Conservation (phyloP, 257 asterid genomes). For the Avicennia marina region DNA sequence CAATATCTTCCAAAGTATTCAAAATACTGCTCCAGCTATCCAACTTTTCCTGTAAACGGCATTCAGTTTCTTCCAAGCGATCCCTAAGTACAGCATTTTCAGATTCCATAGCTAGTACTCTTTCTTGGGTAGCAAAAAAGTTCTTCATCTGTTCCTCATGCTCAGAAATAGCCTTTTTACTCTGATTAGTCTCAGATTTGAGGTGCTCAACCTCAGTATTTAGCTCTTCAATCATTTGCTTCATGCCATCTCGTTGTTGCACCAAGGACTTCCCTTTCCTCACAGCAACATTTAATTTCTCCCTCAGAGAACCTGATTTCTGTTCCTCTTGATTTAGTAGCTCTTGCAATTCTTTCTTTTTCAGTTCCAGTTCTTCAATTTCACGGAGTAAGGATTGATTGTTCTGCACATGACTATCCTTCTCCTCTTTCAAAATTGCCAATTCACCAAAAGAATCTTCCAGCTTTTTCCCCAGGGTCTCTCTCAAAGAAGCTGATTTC, state of each 20-base stretch:
- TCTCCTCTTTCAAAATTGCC: conserved; percentile 65
- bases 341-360: conserved; percentile 60
- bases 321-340: conserved; percentile 75
- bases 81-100: conserved; percentile 55
- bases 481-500: neutral
- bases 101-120: conserved; percentile 53
- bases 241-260: conserved; percentile 83
- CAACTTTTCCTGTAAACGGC: conserved; percentile 51
- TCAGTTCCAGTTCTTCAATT: conserved; percentile 48
- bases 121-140: conserved; percentile 48
- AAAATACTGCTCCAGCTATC: conserved; percentile 47
- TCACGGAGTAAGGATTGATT: conserved; percentile 51
- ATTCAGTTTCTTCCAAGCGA: conserved; percentile 54
- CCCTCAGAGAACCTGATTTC: conserved; percentile 73
- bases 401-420: conserved; percentile 33
- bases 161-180: conserved; percentile 49
- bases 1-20: conserved; percentile 45
- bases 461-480: conserved; percentile 28
- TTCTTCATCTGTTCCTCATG: conserved; percentile 51
- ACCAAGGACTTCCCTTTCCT: conserved; percentile 92
- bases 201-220: conserved; percentile 60
- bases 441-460: conserved; percentile 45
- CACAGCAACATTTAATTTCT: conserved; percentile 85
- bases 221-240: conserved; percentile 66
- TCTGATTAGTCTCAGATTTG: conserved; percentile 41